Evolutionary conservation across 2,329 filamentous ascomycete species (phyloP).

Genomic region (Lecanosticta acicola): DNA sequence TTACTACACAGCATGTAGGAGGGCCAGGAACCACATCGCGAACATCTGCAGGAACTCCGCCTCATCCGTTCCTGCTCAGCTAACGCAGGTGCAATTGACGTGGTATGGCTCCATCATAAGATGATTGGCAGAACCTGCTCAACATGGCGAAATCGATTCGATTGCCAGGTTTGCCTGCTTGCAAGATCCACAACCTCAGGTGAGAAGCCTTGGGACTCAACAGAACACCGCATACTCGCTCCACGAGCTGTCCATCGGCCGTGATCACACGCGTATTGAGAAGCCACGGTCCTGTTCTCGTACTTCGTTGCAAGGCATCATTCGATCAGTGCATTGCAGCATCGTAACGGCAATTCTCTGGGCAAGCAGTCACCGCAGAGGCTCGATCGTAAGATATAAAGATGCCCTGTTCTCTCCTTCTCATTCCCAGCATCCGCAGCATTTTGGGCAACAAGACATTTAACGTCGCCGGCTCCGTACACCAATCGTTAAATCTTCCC

Average conservation of each 20-base stretch:
- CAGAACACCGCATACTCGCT: conserved; percentile 10
- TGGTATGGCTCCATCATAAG: too few relatives aligned
- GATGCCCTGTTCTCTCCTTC: not conserved
- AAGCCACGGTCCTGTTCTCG: not conserved
- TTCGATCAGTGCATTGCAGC: not conserved
- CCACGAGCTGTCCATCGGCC: not conserved
- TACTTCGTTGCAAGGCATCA: not conserved
- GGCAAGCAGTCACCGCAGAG: not conserved
- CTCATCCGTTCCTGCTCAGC: too few relatives aligned
- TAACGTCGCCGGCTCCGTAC: too few relatives aligned
- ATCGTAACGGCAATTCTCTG: too few relatives aligned
- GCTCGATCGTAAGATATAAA: not conserved
- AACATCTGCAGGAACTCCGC: too few relatives aligned
- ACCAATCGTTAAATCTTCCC: not conserved
- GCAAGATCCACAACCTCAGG: not conserved
- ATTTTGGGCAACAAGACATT: too few relatives aligned
- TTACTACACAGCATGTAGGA: not conserved
- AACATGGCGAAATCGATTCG: not conserved
- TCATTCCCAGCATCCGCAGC: not conserved
- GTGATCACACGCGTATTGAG: not conserved
- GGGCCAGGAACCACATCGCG: not conserved
- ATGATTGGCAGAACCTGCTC: too few relatives aligned
- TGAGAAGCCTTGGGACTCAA: conserved; percentile 1
- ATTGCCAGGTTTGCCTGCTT: not conserved
- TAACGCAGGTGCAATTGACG: too few relatives aligned